Conservation (phyloP, 2,329 filamentous ascomycete species). For the Cladosporium colombiae region DNA sequence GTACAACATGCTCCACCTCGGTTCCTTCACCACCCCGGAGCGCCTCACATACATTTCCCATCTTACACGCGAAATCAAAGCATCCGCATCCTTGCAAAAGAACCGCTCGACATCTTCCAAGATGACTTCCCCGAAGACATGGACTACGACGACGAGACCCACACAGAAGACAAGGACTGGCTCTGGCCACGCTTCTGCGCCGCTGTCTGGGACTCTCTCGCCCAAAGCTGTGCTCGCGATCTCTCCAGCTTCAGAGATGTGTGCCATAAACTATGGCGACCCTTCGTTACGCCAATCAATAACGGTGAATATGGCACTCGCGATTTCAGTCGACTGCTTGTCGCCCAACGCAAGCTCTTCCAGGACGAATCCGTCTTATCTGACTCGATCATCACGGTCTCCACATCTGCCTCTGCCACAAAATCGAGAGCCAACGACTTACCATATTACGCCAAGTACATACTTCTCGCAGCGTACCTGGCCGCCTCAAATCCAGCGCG, state of each 20-base stretch:
- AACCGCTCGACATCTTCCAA: constrained; percentile 51
- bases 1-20: constrained; percentile 70
- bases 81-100: constrained; percentile 70
- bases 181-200: constrained; percentile 80
- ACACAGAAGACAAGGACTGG: constrained; percentile 62
- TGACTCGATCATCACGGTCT: constrained; percentile 56
- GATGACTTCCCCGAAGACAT: constrained; percentile 38
- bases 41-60: constrained; percentile 79
- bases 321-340: constrained; percentile 82
- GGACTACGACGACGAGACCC: constrained; percentile 49
- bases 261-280: constrained; percentile 77
- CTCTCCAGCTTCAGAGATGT: constrained; percentile 70
- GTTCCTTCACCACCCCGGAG: constrained; percentile 68
- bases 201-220: constrained; percentile 84
- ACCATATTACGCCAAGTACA: constrained; percentile 70
- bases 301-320: constrained; percentile 72
- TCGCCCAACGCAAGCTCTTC: constrained; percentile 68
- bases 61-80: constrained; percentile 81
- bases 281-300: constrained; percentile 76
- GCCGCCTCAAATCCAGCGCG: constrained; percentile 76
- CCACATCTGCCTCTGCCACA: constrained; percentile 23
- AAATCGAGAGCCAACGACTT: constrained; percentile 48
- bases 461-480: constrained; percentile 76
- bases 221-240: constrained; percentile 77
- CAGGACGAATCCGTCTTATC: constrained; percentile 71